Percentiles rank a stretch among this genome's conserved stretches.
phyloP scores from a whole-genome alignment of 2,329 filamentous ascomycete species.

The Macrophomina tecta region DNA sequence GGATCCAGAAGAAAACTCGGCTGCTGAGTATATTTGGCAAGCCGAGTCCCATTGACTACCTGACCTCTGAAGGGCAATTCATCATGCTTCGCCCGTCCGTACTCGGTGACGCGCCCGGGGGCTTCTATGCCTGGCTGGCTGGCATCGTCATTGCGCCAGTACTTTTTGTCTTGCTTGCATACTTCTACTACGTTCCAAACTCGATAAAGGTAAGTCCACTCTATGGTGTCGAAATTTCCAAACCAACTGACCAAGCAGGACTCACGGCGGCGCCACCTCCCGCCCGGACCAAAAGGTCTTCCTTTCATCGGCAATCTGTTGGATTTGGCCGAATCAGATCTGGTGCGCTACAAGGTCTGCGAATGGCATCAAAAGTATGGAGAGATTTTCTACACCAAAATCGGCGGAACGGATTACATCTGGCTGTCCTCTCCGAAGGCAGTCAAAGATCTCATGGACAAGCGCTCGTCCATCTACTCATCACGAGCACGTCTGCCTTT shows the following conservation, averaged over 20 bases:
- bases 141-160: constrained; percentile 32
- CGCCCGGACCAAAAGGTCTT: constrained; percentile 47
- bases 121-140: background rate
- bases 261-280: constrained; percentile 41
- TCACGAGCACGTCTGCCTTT: constrained; percentile 48
- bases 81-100: background rate
- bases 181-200: constrained; percentile 41
- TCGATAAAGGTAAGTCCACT: constrained; percentile 35
- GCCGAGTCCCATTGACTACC: too few relatives aligned
- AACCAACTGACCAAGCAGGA: constrained; percentile 33
- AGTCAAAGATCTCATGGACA: constrained; percentile 54
- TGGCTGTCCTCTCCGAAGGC: constrained; percentile 53
- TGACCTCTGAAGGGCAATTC: too few relatives aligned
- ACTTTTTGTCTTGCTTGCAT: constrained; percentile 34
- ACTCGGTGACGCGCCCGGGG: background rate
- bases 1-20: too few relatives aligned
- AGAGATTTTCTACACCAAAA: constrained; percentile 51
- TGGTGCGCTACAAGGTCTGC: constrained; percentile 39
- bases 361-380: constrained; percentile 51
- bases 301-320: constrained; percentile 49
- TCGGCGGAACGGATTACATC: constrained; percentile 56
- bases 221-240: background rate
- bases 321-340: constrained; percentile 45
- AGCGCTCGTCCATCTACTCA: constrained; percentile 44
- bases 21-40: too few relatives aligned